Evolutionary conservation across 106 monocot genomes (phyloP), one percentile per base, ranked within the genome.

Genomic region (Dendrobium chrysotoxum): DNA sequence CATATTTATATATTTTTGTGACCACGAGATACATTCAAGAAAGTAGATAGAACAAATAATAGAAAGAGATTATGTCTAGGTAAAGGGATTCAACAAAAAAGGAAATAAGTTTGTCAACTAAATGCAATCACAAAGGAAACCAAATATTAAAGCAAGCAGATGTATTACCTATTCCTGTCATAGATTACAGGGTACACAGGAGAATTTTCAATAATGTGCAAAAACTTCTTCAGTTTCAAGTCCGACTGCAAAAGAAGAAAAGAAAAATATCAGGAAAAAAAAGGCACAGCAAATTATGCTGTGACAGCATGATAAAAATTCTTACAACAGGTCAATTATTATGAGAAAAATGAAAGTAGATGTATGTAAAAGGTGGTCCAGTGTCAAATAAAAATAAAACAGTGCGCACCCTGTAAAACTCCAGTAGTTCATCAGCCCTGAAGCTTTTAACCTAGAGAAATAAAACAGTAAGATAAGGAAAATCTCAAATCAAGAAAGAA

Each of bases 171-270:
- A 65, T 91, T 91, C 46, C 67, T 86, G 77, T 99, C 95, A 87
- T 88, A 95, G 64, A 99, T 92, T n/a, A 99, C 98, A 88, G 98
- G 98, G 79, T 89, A 99, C 1, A 99, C 95, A 71, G 91, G 87
- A 40, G 95, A 99, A 44, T 91, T 79, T 85, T 99, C 95, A 67
- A 99, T 92, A 84, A 95, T 95, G 76, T 89, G 95, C 86, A 99
- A 88, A 83, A 93, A 99, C 65, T 91, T 95, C 92, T 99, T 99
- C 79, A 99, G 75, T 80, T 95, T 95, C 79, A 84, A 64, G 84
- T 99, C 98, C 20, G 92, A 91, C 98, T 99, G 85, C 77, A 45
- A 88, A 72, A 81, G 44, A 57, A 50, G 40, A 7, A 46, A 76
- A 45, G 13, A 21, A 40, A 76, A 26, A 26, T 20, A 4, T 72